A percentile compares a stretch with the other conserved stretches of the same genome.
Conservation (phyloP, 306 rosid genomes). For the Sesbania bispinosa region DNA sequence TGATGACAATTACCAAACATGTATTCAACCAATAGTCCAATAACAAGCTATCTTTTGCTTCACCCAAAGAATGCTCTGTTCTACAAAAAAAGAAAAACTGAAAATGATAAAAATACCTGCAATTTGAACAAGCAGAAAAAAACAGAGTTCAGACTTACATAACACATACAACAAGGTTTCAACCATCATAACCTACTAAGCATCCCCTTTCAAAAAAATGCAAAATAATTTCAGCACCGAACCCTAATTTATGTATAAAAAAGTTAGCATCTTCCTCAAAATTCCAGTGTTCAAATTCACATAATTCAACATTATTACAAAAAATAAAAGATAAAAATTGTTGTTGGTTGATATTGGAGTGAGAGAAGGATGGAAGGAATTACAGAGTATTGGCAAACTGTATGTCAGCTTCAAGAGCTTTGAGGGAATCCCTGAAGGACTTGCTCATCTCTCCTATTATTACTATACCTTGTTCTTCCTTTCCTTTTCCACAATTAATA, state of each 20-base stretch:
- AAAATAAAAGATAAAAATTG: neutral
- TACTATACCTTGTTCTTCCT: neutral
- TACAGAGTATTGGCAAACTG: conserved; percentile 33
- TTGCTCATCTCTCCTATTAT: neutral
- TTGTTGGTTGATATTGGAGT: neutral
- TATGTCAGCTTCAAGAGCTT: conserved; percentile 39
- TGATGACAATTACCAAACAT: no score
- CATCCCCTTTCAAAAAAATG: no score
- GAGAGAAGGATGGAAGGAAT: neutral
- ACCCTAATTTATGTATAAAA: neutral
- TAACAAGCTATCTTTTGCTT: neutral
- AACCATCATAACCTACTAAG: neutral
- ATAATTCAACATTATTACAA: neutral
- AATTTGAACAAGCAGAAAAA: neutral
- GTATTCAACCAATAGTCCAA: no score
- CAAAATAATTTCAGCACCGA: neutral
- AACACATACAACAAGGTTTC: neutral
- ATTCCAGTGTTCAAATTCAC: neutral
- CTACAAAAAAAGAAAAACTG: neutral
- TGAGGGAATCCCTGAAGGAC: conserved; percentile 38
- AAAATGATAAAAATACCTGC: neutral
- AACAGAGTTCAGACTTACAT: neutral
- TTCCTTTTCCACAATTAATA: neutral
- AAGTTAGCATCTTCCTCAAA: neutral
- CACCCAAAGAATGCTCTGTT: neutral